Evolutionary conservation across 179 eudicot species (phyloP).

Genomic region (Amaranthus tricolor): DNA sequence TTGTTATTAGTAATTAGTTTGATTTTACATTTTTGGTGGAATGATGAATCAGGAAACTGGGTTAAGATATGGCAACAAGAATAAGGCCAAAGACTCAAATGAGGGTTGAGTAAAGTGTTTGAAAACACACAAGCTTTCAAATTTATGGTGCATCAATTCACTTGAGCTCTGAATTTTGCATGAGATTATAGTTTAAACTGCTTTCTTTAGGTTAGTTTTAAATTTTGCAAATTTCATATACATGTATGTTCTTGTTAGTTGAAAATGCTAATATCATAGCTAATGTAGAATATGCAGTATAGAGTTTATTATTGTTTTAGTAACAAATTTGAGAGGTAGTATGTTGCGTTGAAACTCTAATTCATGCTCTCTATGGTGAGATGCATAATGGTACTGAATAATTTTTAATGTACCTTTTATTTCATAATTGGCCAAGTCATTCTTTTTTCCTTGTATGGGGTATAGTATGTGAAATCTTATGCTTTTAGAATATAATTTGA

Average conservation of each 20-base stretch:
- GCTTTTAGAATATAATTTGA: neutral
- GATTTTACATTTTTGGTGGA: neutral
- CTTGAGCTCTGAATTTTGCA: conserved; percentile 4
- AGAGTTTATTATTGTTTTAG: conserved; percentile 1
- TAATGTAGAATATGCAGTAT: neutral
- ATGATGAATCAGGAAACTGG: conserved; percentile 36
- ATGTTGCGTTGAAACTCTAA: neutral
- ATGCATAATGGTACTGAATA: neutral
- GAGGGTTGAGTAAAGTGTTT: conserved; percentile 26
- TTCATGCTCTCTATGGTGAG: neutral
- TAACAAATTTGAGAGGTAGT: neutral
- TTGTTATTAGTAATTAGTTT: neutral
- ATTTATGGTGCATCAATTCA: neutral
- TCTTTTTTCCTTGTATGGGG: neutral
- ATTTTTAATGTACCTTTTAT: neutral
- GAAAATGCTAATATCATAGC: conserved; percentile 1
- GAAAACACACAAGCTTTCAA: conserved; percentile 19
- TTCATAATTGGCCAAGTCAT: neutral
- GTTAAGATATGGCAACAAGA: conserved; percentile 62
- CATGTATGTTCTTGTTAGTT: conserved; percentile 7
- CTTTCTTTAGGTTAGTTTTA: conserved; percentile 10
- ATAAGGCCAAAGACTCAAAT: conserved; percentile 34
- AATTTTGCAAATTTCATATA: conserved; percentile 10
- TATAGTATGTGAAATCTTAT: neutral
- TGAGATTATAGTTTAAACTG: conserved; percentile 7